phyloP scores from a whole-genome alignment of 108 stramenopile species.

The Stephanodiscus minutulus region DNA sequence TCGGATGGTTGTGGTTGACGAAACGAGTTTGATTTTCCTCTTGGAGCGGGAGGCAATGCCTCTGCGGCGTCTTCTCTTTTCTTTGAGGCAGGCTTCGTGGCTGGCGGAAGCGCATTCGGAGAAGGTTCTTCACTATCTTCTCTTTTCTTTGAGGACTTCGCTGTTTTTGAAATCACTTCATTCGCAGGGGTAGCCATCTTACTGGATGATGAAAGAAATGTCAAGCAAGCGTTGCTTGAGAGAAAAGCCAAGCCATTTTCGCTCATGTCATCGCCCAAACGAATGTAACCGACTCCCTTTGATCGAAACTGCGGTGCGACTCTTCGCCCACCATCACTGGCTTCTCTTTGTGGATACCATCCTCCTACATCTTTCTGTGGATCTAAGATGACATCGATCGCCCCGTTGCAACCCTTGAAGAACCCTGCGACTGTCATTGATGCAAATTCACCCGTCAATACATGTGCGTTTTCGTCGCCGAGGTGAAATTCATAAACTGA shows the following conservation, averaged over 20 bases:
- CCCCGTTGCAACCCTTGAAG: slow-evolving; percentile 49
- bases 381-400: slow-evolving; percentile 59
- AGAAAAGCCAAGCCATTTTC: slow-evolving; percentile 61
- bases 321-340: slow-evolving; percentile 41
- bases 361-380: slow-evolving; percentile 55
- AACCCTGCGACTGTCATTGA: slow-evolving; percentile 43
- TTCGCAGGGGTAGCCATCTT: slow-evolving; percentile 13
- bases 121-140: background rate
- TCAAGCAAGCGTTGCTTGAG: slow-evolving; percentile 52
- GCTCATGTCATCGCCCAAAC: slow-evolving; percentile 70
- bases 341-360: slow-evolving; percentile 57
- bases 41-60: slow-evolving; percentile 3
- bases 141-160: background rate
- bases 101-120: background rate
- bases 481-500: slow-evolving; percentile 57
- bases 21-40: background rate
- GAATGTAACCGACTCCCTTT: slow-evolving; percentile 64
- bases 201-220: slow-evolving; percentile 47
- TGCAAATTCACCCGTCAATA: slow-evolving; percentile 50
- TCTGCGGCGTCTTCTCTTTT: background rate
- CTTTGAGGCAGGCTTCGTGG: slow-evolving; percentile 20
- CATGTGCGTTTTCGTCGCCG: slow-evolving; percentile 35
- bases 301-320: slow-evolving; percentile 66
- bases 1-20: slow-evolving; percentile 8
- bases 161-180: background rate